Base-by-base conservation (phyloP, 2,329 filamentous ascomycete species). In the Alternaria tenuissima region DNA sequence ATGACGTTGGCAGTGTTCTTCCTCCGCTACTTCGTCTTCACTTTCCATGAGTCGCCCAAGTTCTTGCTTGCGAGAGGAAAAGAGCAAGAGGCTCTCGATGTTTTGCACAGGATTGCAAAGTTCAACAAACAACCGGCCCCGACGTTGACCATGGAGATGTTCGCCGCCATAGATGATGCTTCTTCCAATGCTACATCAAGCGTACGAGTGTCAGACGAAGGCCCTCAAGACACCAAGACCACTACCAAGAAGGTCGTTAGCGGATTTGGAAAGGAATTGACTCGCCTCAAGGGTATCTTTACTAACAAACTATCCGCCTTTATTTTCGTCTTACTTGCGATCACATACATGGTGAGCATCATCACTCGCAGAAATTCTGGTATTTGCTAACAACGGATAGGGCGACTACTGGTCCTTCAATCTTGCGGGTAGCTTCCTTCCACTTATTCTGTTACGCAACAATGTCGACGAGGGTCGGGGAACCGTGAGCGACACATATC, bases 321-420 rank as follows among this genome's bases (percentile, higher is more conserved):
- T 42, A 73, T 62, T 11, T 74, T 74, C 20, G 30, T 73, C 7
- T 61, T 74, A 5, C 63, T 74, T 8, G 71, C 66, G 7, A 61
- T 74, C 16, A 63, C 71, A 4, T 74, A 74, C 48, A 73, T 73
- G 70, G 65, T 66, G 57, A 52, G 22, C 16, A 3, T 11, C 30
- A n/a, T 38, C 5, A 36, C 32, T 49, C 24, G 32, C 3, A 9
- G 24, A 24, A 4, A 26, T 4, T 26, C 16, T 26, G 16, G 6
- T 38, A 2, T 18, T 11, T 12, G 41, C 57, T 56, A 26, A 58
- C 12, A 5, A n/a, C 4, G 2, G 18, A 12, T 3, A 68, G 66
- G 71, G 71, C n/a, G 69, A 74, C 38, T 74, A 74, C 66, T 74
- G 71, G 70, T 74, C 71, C 8, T 74, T 74, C 57, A 74, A 74